Conservation (phyloP, 2,329 filamentous ascomycete genomes). For the Cladosporium sphaerospermum region DNA sequence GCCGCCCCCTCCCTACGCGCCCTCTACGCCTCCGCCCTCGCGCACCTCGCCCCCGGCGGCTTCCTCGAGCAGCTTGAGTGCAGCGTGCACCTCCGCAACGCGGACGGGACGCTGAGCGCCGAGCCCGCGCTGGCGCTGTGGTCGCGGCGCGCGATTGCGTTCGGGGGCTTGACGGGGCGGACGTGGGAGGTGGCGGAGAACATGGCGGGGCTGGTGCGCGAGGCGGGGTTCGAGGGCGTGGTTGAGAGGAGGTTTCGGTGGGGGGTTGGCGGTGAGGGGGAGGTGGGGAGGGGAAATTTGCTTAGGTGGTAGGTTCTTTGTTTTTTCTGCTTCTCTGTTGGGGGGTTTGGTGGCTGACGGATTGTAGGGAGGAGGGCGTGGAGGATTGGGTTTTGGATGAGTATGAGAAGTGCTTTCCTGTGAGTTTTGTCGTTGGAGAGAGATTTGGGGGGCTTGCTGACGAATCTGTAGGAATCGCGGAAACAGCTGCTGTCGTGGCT, state of each 20-base stretch:
- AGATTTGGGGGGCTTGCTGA: background rate
- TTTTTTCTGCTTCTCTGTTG: background rate
- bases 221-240: background rate
- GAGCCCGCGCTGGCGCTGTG: conserved; percentile 23
- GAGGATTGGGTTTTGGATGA: background rate
- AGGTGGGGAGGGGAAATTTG: background rate
- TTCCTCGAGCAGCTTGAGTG: conserved; percentile 40
- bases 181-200: background rate
- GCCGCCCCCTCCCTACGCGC: conserved; percentile 23
- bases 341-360: background rate
- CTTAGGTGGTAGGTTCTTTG: background rate
- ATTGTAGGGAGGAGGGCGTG: background rate
- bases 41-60: conserved; percentile 35
- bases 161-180: conserved; percentile 5
- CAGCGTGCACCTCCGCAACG: conserved; percentile 24
- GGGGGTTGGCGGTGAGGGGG: background rate
- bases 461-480: background rate
- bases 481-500: background rate
- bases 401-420: background rate
- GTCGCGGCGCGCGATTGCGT: conserved; percentile 16
- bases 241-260: background rate
- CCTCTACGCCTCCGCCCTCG: conserved; percentile 23
- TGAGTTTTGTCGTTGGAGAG: background rate
- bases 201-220: background rate
- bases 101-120: conserved; percentile 23